Percentiles rank a stretch among this genome's conserved stretches.
Evolutionary conservation across 805 yeast genomes (phyloP).

Genomic region (Cyberlindnera veronae): DNA sequence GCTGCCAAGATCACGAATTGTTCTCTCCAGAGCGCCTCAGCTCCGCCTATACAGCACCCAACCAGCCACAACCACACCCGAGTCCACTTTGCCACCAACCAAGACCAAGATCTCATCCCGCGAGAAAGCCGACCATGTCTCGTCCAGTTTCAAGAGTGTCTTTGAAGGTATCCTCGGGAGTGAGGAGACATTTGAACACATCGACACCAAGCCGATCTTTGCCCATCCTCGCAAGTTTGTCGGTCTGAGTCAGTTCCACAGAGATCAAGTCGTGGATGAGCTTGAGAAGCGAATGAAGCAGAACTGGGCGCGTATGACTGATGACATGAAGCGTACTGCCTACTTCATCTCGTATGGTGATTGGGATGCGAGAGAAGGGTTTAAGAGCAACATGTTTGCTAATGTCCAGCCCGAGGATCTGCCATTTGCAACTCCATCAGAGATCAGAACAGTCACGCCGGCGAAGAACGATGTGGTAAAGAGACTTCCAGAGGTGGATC

Average conservation of each 20-base stretch:
- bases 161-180: constrained; percentile 30
- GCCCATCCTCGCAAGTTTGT: constrained; percentile 34
- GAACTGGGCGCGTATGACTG: constrained; percentile 52
- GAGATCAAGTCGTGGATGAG: constrained; percentile 54
- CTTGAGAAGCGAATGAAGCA: constrained; percentile 44
- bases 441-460: constrained; percentile 20
- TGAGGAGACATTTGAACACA: constrained; percentile 45
- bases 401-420: constrained; percentile 52
- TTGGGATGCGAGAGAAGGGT: constrained; percentile 65
- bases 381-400: constrained; percentile 43
- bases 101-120: constrained; percentile 15
- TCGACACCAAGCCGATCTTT: constrained; percentile 42
- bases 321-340: constrained; percentile 49
- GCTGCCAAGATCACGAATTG: not conserved
- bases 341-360: constrained; percentile 66
- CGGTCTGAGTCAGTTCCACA: constrained; percentile 41
- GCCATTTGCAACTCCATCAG: constrained; percentile 47
- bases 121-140: constrained; percentile 25
- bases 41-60: constrained; percentile 10
- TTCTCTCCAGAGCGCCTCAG: not conserved
- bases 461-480: constrained; percentile 21
- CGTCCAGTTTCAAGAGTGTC: constrained; percentile 25
- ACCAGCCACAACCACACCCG: not conserved
- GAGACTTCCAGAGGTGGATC: constrained; percentile 36
- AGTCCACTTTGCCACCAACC: no score